Evolutionary conservation across 345 rosid species (phyloP), one percentile per base, ranked within the genome.

Genomic region (Hypericum perforatum): DNA sequence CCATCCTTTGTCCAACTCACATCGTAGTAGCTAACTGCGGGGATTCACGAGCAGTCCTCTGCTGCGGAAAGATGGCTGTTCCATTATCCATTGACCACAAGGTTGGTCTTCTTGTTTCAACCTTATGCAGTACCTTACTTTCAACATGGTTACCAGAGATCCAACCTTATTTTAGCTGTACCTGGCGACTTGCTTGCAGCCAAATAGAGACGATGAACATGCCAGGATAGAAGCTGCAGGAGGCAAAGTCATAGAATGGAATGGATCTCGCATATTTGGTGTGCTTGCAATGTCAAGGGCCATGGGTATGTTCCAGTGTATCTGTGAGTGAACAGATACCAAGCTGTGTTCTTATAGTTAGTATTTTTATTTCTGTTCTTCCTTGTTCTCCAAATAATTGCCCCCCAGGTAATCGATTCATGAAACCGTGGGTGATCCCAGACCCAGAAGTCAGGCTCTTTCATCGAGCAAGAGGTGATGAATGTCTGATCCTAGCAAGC

Each of bases 261-360:
- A 84, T 7, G 96, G 94, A 0, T 72, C 75, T 14, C 94, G 90
- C 5, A 90, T 88, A 49, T 72, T 74, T 5, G 87, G 95, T 40
- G 87, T 83, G 43, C 95, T 89, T 43, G 92, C 97, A n/a, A 85
- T 86, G 85, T 89, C 97, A 39, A 81, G 97, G 55, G 74, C 97
- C 11, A 81, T 89, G 2, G 95, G 95, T 82, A 67, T 16, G 52
- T 45, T 43, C 16, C 29, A 43, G 32, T 22, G n/a, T 22, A 22
- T n/a, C n/a, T n/a, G 32, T 22, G 32, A 22, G 32, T 4, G 32
- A 1, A 22, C 32, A 22, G 32, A 22, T 22, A 22, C 32, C 32
- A 4, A 4, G 32, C 32, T 22, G 32, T 22, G 32, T 4, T 22
- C 32, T 22, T 22, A 22, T 22, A 22, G 32, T n/a, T n/a, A 22